Conservation (phyloP, 2,329 filamentous ascomycete genomes). For the Botrytis tulipae region DNA sequence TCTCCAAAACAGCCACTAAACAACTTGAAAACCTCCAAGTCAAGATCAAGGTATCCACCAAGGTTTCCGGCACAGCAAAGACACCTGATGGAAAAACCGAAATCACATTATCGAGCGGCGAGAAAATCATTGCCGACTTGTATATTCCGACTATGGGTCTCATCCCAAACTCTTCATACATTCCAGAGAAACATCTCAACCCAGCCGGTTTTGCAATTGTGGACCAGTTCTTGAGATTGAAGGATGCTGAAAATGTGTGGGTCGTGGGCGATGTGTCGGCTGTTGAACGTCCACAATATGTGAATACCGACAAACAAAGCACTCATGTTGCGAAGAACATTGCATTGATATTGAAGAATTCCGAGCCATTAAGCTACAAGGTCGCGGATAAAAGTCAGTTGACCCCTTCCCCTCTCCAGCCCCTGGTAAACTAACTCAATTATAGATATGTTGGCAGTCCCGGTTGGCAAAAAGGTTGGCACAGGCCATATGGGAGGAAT, state of each 20-base stretch:
- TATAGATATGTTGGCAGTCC: slow-evolving; percentile 33
- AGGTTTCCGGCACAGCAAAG: slow-evolving; percentile 42
- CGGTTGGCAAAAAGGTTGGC: slow-evolving; percentile 43
- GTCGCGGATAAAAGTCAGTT: slow-evolving; percentile 9
- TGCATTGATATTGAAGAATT: slow-evolving; percentile 23
- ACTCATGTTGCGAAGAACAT: slow-evolving; percentile 34
- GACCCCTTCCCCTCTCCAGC: neutral
- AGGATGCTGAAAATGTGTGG: slow-evolving; percentile 40
- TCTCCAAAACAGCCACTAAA: slow-evolving; percentile 38
- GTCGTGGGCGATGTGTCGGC: slow-evolving; percentile 35
- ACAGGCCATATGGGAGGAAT: slow-evolving; percentile 36
- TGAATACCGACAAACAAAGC: slow-evolving; percentile 29
- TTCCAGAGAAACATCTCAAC: slow-evolving; percentile 48
- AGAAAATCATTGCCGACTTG: slow-evolving; percentile 51
- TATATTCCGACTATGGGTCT: slow-evolving; percentile 58
- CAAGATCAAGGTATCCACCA: slow-evolving; percentile 46
- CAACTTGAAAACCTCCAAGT: slow-evolving; percentile 53
- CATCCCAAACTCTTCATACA: slow-evolving; percentile 54
- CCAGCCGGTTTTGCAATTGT: slow-evolving; percentile 47
- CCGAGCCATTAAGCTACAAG: slow-evolving; percentile 30
- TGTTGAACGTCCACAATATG: slow-evolving; percentile 30
- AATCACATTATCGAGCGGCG: slow-evolving; percentile 49
- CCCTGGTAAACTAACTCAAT: slow-evolving; percentile 4
- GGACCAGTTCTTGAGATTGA: slow-evolving; percentile 51
- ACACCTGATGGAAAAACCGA: slow-evolving; percentile 48